Conservation (phyloP, 2,329 filamentous ascomycete genomes). For the Chalara sp. region DNA sequence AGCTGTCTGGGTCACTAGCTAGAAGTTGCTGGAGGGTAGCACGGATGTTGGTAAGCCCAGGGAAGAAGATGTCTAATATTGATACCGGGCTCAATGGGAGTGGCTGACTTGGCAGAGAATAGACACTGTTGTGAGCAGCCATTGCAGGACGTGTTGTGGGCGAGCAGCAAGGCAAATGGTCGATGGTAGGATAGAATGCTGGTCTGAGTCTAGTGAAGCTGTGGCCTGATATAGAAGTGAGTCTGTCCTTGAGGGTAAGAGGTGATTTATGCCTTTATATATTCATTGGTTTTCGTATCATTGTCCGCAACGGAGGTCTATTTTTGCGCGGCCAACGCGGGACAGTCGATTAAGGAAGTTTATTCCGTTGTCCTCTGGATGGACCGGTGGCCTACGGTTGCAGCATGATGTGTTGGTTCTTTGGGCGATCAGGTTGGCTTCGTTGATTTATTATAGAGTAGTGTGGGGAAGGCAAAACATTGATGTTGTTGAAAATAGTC, state of each 20-base stretch:
- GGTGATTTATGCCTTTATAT: background rate
- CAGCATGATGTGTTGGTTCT: background rate
- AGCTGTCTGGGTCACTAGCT: background rate
- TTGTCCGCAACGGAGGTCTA: background rate
- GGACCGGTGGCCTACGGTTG: background rate
- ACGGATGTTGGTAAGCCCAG: slow-evolving; percentile 1
- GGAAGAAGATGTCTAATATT: slow-evolving; percentile 1
- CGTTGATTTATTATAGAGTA: no score
- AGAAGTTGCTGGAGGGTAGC: background rate
- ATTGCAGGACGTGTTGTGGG: background rate
- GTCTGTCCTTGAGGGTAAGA: no score
- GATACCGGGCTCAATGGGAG: background rate
- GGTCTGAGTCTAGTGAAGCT: background rate
- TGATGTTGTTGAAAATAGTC: no score
- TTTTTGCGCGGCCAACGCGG: background rate
- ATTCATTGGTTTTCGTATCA: background rate
- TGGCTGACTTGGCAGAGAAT: background rate
- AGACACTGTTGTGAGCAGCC: background rate
- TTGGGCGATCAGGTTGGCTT: background rate
- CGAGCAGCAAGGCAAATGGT: background rate
- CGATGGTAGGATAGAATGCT: background rate
- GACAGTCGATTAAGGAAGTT: background rate
- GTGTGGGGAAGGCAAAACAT: no score
- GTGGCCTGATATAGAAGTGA: no score
- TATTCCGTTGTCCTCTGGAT: background rate